Evolutionary conservation across 2,329 filamentous ascomycete genomes (phyloP), one percentile per base, ranked within the genome.

Genomic region (Acrocalymma vagum): DNA sequence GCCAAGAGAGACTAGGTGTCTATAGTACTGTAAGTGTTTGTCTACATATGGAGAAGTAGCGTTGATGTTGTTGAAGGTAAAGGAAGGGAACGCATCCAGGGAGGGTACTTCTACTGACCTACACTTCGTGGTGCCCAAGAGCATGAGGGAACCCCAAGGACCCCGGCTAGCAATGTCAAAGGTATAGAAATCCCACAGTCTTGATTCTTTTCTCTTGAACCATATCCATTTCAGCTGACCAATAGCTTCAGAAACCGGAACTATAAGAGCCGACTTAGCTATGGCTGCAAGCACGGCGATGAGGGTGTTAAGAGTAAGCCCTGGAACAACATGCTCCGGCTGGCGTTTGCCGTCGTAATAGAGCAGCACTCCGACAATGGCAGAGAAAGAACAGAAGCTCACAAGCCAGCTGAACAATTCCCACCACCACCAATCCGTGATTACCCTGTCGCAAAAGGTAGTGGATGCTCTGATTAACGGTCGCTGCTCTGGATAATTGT

Each of bases 161-260:
- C 53, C 55, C 9, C 51, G 41, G 40, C 46, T 50, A 2, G 52
- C 54, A n/a, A 38, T 36, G 22, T 61, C 55, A 15, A 39, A 56
- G 0, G 44, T 16, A 9, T 42, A 28, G 8, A 58, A 54, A 24
- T 54, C 49, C 36, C 41, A 48, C 3, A 58, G 25, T 1, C 35
- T 45, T 5, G 32, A 33, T 10, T 45, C 43, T 4, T 42, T 23
- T n/a, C n/a, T n/a, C 13, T 36, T 30, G 10, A 59, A 55, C 53
- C 51, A 58, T 11, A 54, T 29, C 57, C 55, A 58, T 21, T 59
- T 59, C n/a, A 59, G 34, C 29, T 59, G 53, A 7, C 53, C 53
- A 33, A 59, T 52, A 1, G 53, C 48, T 27, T 58, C 51, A 3
- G 51, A 51, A 3, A 58, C 38, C 3, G 55, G 51, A 5, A 59